Evolutionary conservation across 1,139 yeast species (phyloP), one percentile per base, ranked within the genome.

Genomic region (Pichia sp.): DNA sequence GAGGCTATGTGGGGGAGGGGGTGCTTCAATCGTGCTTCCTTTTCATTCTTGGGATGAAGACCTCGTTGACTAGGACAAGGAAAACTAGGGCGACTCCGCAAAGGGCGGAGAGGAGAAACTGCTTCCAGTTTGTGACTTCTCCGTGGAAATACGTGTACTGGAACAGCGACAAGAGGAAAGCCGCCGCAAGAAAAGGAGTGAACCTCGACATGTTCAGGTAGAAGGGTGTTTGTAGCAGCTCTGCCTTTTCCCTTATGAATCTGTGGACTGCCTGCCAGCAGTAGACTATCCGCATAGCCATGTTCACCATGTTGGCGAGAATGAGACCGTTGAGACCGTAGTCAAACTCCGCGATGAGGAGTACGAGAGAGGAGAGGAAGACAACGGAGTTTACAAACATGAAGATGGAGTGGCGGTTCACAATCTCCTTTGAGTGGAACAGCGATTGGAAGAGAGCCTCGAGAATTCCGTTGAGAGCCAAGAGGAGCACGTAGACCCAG

Each of bases 361-460:
- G 13, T 65, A 77, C 75, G 72, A 84, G 80, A 8, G 77, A 67
- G 3, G 65, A 55, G 55, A 85, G 71, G 50, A 84, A 80, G 0
- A 78, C 59, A 0, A 77, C 65, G 7, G 89, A 80, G 70, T 82
- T 80, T 2, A 71, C 57, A 53, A 85, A 74, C 90, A 87, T 84
- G 64, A 78, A 78, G 54, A 74, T 71, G 0, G 92, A 84, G 60
- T 84, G 95, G 8, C 69, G 72, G 53, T 79, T 72, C 52, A 92
- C 83, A 56, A 84, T 84, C 11, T 69, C 67, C 2, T 66, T 57
- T n/a, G 84, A 80, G n/a, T 81, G 72, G 0, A 95, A 92, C 4
- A 86, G 81, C 36, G 96, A 84, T 68, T 85, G 89, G 65, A 89
- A 87, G 55, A 90, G 81, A 0, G 97, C 96, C 67, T 93, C 99